Conservation (phyloP, 108 stramenopile genomes). For the Conticribra weissflogii region DNA sequence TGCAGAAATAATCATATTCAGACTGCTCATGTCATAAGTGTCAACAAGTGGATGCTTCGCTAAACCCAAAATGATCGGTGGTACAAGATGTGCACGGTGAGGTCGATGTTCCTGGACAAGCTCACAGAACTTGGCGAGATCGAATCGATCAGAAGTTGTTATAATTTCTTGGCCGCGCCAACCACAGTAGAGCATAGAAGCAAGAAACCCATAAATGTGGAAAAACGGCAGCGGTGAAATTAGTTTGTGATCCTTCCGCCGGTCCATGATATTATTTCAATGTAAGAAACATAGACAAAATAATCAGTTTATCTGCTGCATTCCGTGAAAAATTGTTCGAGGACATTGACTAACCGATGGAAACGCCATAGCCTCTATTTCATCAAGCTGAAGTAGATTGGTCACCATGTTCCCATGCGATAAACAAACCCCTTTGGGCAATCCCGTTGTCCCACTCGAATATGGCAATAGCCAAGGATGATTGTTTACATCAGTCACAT, state of each 20-base stretch:
- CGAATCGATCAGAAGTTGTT: slow-evolving; percentile 82
- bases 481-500: slow-evolving; percentile 45
- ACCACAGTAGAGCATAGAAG: slow-evolving; percentile 59
- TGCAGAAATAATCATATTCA: slow-evolving; percentile 70
- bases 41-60: slow-evolving; percentile 87
- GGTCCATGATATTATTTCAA: too few relatives aligned
- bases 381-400: slow-evolving; percentile 75
- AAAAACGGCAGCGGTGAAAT: slow-evolving; percentile 92
- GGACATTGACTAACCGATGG: slow-evolving; percentile 26
- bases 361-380: slow-evolving; percentile 58
- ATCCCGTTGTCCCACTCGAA: slow-evolving; percentile 94
- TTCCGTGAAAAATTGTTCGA: slow-evolving; percentile 1
- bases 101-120: slow-evolving; percentile 73
- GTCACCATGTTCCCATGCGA: slow-evolving; percentile 83
- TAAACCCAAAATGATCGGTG: slow-evolving; percentile 79
- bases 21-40: slow-evolving; percentile 67
- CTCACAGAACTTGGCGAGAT: slow-evolving; percentile 76
- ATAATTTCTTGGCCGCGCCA: slow-evolving; percentile 77
- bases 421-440: slow-evolving; percentile 93
- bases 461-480: slow-evolving; percentile 87
- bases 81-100: slow-evolving; percentile 87
- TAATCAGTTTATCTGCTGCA: too few relatives aligned
- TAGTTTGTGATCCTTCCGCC: slow-evolving; percentile 59
- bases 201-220: slow-evolving; percentile 89
- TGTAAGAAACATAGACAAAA: too few relatives aligned